phyloP scores from a whole-genome alignment of 192 early-diverging fungal species.

The Obelidium mucronatum region DNA sequence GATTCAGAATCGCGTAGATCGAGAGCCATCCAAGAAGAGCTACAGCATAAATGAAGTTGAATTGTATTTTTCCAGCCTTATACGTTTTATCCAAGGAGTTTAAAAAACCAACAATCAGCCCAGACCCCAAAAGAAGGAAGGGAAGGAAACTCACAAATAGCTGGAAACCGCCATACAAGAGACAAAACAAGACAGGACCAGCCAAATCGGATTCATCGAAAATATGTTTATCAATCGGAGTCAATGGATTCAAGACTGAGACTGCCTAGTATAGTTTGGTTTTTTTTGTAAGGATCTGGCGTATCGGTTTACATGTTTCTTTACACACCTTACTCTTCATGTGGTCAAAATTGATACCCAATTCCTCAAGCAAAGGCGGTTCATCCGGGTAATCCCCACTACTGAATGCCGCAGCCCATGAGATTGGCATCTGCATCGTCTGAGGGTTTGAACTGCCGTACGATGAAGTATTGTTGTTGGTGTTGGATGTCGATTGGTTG shows the following conservation, averaged over 20 bases:
- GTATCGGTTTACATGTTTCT: no score
- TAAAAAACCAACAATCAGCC: not conserved
- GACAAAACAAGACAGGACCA: slow-evolving; percentile 90
- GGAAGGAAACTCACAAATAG: slow-evolving; percentile 64
- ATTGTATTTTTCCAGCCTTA: slow-evolving; percentile 91
- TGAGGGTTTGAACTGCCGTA: not conserved
- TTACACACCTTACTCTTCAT: slow-evolving; percentile 78
- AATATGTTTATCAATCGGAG: slow-evolving; percentile 65
- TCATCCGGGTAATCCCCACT: slow-evolving; percentile 93
- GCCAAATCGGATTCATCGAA: slow-evolving; percentile 98
- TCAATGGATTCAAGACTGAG: slow-evolving; percentile 49
- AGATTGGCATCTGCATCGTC: not conserved
- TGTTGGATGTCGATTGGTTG: not conserved
- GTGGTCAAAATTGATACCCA: slow-evolving; percentile 94
- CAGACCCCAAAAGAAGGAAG: not conserved
- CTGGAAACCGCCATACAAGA: slow-evolving; percentile 90
- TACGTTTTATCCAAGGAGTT: not conserved
- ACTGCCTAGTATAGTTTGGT: slow-evolving; percentile 23
- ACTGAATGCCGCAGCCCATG: slow-evolving; percentile 77
- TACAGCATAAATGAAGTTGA: slow-evolving; percentile 96
- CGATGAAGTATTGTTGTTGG: not conserved
- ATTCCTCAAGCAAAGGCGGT: slow-evolving; percentile 93
- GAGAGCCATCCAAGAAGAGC: slow-evolving; percentile 85
- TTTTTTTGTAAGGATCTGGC: no score
- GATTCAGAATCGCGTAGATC: slow-evolving; percentile 88